These are phyloP conservation scores for Trichoderma hamatum DNA, from an alignment of 2,329 filamentous ascomycete genomes.

Conservation along the genomic window DNA sequence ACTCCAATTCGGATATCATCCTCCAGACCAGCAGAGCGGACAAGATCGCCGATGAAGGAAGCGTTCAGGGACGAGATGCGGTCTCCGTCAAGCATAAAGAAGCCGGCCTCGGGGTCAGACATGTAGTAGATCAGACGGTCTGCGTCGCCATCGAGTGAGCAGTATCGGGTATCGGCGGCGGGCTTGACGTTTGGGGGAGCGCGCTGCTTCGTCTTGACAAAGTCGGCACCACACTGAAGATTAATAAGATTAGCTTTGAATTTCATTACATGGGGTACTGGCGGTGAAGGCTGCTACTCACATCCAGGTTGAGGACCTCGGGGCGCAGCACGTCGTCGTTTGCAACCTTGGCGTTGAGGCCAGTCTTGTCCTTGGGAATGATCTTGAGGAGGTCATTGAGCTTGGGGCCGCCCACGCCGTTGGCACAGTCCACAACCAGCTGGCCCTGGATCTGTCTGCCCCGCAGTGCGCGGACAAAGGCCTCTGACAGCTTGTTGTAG, in stretches of 20 bases:
- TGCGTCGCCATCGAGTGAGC: conserved; percentile 92
- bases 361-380: conserved; percentile 69
- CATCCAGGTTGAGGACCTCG: conserved; percentile 85
- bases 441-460: conserved; percentile 72
- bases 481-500: conserved; percentile 85
- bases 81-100: conserved; percentile 93
- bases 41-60: conserved; percentile 88
- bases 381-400: conserved; percentile 83
- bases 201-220: conserved; percentile 94
- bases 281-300: conserved; percentile 46
- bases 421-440: conserved; percentile 91
- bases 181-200: conserved; percentile 83
- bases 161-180: conserved; percentile 74
- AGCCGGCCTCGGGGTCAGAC: conserved; percentile 76
- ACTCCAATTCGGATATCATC: conserved; percentile 88
- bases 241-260: conserved; percentile 15
- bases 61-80: conserved; percentile 94
- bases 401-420: conserved; percentile 94
- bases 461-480: conserved; percentile 82
- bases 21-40: conserved; percentile 75
- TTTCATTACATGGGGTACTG: background rate
- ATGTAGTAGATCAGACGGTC: conserved; percentile 97
- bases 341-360: conserved; percentile 80
- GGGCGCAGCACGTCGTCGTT: conserved; percentile 93
- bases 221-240: conserved; percentile 85